These are phyloP conservation scores for Daedalea quercina DNA, from an alignment of 768 basidiomycete species.

Conservation along the genomic window DNA sequence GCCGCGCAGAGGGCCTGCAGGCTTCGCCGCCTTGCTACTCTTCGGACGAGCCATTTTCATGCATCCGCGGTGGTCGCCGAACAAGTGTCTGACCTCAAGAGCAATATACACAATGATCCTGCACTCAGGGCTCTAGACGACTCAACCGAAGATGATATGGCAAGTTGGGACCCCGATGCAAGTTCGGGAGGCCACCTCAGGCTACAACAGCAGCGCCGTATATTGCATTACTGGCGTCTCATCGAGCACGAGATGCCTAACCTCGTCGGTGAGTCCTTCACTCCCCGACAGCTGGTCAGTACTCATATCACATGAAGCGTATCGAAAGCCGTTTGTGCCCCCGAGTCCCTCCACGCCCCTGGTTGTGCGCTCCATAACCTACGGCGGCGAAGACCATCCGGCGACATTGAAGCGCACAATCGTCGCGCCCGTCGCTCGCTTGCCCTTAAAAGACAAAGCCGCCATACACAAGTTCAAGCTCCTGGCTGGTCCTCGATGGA, in stretches of 20 bases:
- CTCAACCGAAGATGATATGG: too few species aligned
- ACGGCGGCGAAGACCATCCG: slow-evolving; percentile 72
- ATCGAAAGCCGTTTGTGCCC: slow-evolving; percentile 72
- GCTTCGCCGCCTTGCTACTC: neutral
- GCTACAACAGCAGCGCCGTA: slow-evolving; percentile 66
- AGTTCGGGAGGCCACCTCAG: slow-evolving; percentile 50
- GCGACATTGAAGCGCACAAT: slow-evolving; percentile 64
- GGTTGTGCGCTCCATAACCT: slow-evolving; percentile 69
- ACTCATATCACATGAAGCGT: slow-evolving; percentile 40
- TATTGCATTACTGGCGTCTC: slow-evolving; percentile 72
- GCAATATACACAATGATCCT: too few species aligned
- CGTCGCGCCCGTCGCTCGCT: slow-evolving; percentile 64
- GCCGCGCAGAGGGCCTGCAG: slow-evolving; percentile 14
- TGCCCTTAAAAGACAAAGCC: slow-evolving; percentile 56
- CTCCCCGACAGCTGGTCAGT: neutral
- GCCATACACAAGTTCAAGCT: slow-evolving; percentile 84
- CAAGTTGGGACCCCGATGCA: too few species aligned
- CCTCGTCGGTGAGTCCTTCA: slow-evolving; percentile 58
- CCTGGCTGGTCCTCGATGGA: slow-evolving; percentile 86
- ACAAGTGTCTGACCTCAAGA: slow-evolving; percentile 6
- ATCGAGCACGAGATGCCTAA: slow-evolving; percentile 88
- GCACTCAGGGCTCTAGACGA: slow-evolving; percentile 38
- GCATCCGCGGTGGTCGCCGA: slow-evolving; percentile 15
- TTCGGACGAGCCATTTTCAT: slow-evolving; percentile 13
- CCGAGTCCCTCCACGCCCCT: slow-evolving; percentile 54